Evolutionary conservation across 805 yeast species (phyloP).

Genomic region (Tetrapisispora phaffii): DNA sequence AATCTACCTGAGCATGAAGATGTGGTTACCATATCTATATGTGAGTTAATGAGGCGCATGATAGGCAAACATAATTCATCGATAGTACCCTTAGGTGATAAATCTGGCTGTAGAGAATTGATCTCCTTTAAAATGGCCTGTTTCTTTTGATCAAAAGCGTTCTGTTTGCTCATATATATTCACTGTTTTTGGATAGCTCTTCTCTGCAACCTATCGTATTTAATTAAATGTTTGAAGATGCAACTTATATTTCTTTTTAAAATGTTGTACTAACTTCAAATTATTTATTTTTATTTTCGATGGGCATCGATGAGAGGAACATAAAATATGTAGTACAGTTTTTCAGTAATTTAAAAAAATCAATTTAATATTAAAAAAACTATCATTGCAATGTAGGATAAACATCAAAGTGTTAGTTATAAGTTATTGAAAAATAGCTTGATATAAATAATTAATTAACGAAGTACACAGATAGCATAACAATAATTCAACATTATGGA

Average conservation of each 20-base stretch:
- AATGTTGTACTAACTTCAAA: too few relatives aligned
- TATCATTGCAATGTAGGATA: neutral
- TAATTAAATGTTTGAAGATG: too few relatives aligned
- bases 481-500: neutral
- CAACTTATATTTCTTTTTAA: too few relatives aligned
- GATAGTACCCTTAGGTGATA: slow-evolving; percentile 85
- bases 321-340: neutral
- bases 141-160: slow-evolving; percentile 64
- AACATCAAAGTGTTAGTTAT: too few relatives aligned
- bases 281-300: neutral
- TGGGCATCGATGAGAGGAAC: neutral
- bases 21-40: slow-evolving; percentile 67
- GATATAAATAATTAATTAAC: too few relatives aligned
- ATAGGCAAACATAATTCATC: slow-evolving; percentile 67
- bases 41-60: slow-evolving; percentile 54
- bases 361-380: neutral
- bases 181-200: neutral
- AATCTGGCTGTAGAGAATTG: slow-evolving; percentile 39
- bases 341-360: neutral
- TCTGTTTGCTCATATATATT: slow-evolving; percentile 17
- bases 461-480: neutral
- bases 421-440: too few relatives aligned
- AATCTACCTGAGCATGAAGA: slow-evolving; percentile 85
- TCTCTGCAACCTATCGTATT: too few relatives aligned
- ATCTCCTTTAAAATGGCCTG: slow-evolving; percentile 44